Conservation (phyloP, 768 basidiomycete genomes). For the Hypholoma fasciculare region DNA sequence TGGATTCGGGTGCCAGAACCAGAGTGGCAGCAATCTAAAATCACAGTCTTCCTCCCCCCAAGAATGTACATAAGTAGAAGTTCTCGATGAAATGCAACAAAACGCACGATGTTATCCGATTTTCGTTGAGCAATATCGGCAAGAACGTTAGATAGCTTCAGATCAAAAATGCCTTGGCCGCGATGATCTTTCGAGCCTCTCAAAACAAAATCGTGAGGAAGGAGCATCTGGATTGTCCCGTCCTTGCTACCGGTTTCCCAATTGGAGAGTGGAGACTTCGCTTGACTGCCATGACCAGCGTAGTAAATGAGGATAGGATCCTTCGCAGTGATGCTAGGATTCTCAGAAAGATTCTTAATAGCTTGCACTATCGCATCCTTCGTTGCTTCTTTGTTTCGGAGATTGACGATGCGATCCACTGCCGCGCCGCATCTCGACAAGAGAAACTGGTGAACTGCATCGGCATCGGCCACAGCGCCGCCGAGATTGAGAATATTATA, state of each 20-base stretch:
- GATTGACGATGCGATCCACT: constrained; percentile 26
- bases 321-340: constrained; percentile 11
- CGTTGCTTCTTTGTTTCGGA: constrained; percentile 32
- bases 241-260: constrained; percentile 16
- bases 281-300: constrained; percentile 36
- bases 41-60: constrained; percentile 35
- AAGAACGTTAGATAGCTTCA: constrained; percentile 32
- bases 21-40: constrained; percentile 45
- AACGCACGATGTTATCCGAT: constrained; percentile 43
- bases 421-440: constrained; percentile 24
- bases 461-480: constrained; percentile 37
- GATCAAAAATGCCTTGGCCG: constrained; percentile 36
- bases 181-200: not conserved
- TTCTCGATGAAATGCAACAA: not conserved
- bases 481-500: constrained; percentile 19
- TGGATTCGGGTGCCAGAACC: constrained; percentile 20
- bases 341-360: constrained; percentile 21
- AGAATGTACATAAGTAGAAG: not conserved
- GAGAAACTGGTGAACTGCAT: constrained; percentile 32
- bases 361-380: constrained; percentile 30
- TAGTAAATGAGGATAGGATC: constrained; percentile 40
- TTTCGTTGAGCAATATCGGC: constrained; percentile 30
- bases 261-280: constrained; percentile 19
- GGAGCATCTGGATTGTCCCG: constrained; percentile 19
- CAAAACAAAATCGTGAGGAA: constrained; percentile 26